These are phyloP conservation scores for Ophiostoma tasmaniense DNA, from an alignment of 2,329 filamentous ascomycete species.

Conservation along the genomic window DNA sequence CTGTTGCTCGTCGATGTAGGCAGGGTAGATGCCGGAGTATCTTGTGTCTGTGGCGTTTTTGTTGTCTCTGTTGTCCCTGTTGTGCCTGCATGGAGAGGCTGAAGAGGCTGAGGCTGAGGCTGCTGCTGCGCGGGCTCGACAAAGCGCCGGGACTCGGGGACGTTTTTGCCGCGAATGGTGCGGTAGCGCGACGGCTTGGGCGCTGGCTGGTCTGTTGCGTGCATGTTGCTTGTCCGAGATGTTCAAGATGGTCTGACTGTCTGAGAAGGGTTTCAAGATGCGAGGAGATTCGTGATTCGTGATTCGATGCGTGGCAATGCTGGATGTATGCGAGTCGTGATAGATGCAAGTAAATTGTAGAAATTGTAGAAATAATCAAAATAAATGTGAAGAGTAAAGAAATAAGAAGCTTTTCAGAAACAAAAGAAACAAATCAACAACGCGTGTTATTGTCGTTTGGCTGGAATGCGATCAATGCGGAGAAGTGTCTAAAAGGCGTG, in stretches of 20 bases:
- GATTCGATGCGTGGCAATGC: neutral
- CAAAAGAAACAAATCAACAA: neutral
- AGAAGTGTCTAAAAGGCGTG: conserved; percentile 4
- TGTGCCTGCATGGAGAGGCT: neutral
- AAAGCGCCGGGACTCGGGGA: conserved; percentile 23
- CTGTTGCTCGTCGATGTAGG: conserved; percentile 1
- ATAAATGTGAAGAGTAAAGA: neutral
- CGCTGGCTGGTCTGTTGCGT: conserved; percentile 18
- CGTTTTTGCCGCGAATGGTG: conserved; percentile 27
- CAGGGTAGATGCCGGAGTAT: neutral
- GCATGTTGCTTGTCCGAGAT: too few relatives aligned
- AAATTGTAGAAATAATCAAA: neutral
- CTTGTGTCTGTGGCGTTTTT: neutral
- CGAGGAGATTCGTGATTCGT: too few relatives aligned
- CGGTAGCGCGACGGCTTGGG: conserved; percentile 30
- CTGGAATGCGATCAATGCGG: conserved; percentile 12
- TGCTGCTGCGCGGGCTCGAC: conserved; percentile 14
- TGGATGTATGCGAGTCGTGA: neutral
- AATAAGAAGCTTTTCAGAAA: neutral
- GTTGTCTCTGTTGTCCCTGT: neutral
- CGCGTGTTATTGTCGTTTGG: neutral
- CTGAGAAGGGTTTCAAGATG: too few relatives aligned
- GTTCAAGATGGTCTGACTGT: too few relatives aligned
- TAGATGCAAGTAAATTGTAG: neutral
- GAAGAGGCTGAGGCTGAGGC: neutral